These are phyloP conservation scores for Vicia villosa DNA, from an alignment of 306 rosid species.

Conservation along the genomic window DNA sequence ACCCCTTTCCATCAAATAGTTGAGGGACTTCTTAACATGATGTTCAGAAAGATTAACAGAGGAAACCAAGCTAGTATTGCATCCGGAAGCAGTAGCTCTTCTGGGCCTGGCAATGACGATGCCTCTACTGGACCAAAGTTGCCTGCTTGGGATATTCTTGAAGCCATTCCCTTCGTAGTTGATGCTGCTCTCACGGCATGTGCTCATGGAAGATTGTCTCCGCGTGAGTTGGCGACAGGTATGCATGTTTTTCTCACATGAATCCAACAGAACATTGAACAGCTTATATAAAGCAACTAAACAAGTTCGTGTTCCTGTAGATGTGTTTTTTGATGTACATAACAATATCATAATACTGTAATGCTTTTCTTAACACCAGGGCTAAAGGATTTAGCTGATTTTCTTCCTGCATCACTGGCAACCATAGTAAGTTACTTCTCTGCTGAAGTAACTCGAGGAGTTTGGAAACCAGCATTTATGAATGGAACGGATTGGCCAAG, in stretches of 20 bases:
- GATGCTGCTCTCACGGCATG: conserved; percentile 99
- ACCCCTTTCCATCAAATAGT: conserved; percentile 94
- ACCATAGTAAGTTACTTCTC: conserved; percentile 95
- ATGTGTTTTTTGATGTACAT: conserved; percentile 15
- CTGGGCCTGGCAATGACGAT: conserved; percentile 83
- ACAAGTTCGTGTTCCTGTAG: conserved; percentile 30
- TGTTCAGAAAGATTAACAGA: conserved; percentile 70
- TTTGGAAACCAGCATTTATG: conserved; percentile 95
- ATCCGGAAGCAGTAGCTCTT: conserved; percentile 92
- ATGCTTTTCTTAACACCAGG: conserved; percentile 55
- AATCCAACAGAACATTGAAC: conserved; percentile 18
- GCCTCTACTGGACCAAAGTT: conserved; percentile 67
- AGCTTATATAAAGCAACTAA: conserved; percentile 26
- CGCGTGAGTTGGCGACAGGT: conserved; percentile 98
- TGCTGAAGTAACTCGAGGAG: conserved; percentile 92
- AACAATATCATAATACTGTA: conserved; percentile 16
- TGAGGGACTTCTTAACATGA: conserved; percentile 93
- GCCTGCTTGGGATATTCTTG: conserved; percentile 99
- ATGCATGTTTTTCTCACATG: conserved; percentile 26
- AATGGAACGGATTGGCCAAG: conserved; percentile 99
- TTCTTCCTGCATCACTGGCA: conserved; percentile 96
- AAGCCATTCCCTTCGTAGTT: conserved; percentile 91
- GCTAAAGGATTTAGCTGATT: conserved; percentile 96
- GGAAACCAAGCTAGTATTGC: conserved; percentile 70
- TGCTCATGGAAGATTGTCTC: conserved; percentile 93